These are phyloP conservation scores for Phascolomyces articulosus DNA, from an alignment of 371 early-diverging fungal species.

Conservation along the genomic window DNA sequence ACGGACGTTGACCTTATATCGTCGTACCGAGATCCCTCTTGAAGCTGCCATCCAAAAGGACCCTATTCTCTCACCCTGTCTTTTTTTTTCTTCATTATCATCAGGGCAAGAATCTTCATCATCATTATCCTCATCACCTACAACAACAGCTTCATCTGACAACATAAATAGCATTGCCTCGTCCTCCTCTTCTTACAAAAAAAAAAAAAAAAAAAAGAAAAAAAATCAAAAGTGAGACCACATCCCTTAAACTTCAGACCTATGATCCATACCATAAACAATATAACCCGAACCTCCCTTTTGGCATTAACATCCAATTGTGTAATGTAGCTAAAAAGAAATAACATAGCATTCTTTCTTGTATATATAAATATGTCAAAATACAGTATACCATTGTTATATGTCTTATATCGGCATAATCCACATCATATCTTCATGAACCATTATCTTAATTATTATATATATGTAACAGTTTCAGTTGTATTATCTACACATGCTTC, in stretches of 20 bases:
- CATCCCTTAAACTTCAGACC: neutral
- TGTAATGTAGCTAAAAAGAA: neutral
- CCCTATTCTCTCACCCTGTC: neutral
- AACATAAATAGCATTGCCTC: neutral
- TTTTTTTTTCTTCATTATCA: neutral
- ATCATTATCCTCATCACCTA: neutral
- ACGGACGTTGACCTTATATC: neutral
- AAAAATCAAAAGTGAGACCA: neutral
- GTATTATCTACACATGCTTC: neutral
- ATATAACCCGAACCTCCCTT: neutral
- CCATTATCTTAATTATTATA: neutral
- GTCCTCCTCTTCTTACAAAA: neutral
- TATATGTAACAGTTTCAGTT: neutral
- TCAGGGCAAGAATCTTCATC: too few species aligned
- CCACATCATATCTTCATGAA: neutral
- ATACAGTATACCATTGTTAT: neutral
- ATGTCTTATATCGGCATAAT: constrained; percentile 1
- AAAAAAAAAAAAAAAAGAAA: too few species aligned
- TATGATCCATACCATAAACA: neutral
- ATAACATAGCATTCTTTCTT: neutral
- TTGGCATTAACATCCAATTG: neutral
- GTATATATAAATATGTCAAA: neutral
- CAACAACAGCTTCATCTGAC: neutral
- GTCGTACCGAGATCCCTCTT: neutral
- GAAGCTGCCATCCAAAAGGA: neutral